Evolutionary conservation across 345 rosid genomes (phyloP).

Genomic region (Camelina hispida): DNA sequence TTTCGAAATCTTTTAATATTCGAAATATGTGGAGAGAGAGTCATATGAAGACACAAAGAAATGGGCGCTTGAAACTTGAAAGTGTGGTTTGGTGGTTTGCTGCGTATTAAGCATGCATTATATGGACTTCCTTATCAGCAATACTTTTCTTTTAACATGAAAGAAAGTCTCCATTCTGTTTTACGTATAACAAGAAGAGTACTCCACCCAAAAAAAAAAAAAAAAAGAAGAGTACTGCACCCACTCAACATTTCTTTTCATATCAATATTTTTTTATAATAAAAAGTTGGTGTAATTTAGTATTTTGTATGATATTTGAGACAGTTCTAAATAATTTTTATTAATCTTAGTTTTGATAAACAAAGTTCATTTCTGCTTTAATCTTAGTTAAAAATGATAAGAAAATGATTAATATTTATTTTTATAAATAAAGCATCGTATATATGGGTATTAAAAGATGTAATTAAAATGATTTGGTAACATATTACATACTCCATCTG

Average conservation of each 20-base stretch:
- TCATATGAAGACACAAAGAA: conserved; percentile 15
- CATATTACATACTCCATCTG: too few relatives aligned
- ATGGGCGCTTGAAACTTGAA: not conserved
- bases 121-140: conserved; percentile 6
- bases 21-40: not conserved
- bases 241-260: not conserved
- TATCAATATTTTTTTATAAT: not conserved
- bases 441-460: not conserved
- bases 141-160: not conserved
- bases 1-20: not conserved
- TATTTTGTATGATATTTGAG: not conserved
- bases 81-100: conserved; percentile 5
- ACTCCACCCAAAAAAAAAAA: not conserved
- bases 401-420: too few relatives aligned
- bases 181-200: not conserved
- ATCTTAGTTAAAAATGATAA: not conserved
- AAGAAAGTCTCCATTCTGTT: not conserved
- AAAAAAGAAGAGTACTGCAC: not conserved
- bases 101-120: conserved; percentile 28
- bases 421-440: not conserved
- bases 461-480: not conserved
- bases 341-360: not conserved
- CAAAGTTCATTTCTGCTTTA: too few relatives aligned
- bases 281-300: not conserved
- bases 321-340: not conserved